Evolutionary conservation across 192 early-diverging fungal species (phyloP).

Genomic region (Thoreauomyces humboldtii): DNA sequence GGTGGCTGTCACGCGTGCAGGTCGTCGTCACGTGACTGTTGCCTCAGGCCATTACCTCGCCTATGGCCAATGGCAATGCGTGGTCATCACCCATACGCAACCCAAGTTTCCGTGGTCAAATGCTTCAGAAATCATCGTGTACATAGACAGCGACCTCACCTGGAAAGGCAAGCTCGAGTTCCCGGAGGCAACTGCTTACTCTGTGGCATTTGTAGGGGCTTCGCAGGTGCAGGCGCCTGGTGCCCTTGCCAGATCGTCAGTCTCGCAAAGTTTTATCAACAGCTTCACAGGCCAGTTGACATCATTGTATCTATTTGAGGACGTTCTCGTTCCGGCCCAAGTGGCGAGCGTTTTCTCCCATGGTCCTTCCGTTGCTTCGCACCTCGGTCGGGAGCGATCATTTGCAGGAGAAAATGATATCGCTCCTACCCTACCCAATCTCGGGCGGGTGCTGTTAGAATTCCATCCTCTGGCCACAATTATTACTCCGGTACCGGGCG

Average conservation of each 20-base stretch:
- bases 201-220: constrained; percentile 22
- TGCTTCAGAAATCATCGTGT: constrained; percentile 21
- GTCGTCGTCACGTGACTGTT: not conserved
- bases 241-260: too few relatives aligned
- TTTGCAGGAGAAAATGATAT: not conserved
- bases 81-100: constrained; percentile 31
- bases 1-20: not conserved
- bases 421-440: not conserved
- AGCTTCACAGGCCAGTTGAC: constrained; percentile 39
- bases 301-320: constrained; percentile 40
- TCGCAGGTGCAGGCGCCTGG: not conserved
- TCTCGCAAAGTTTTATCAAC: too few relatives aligned
- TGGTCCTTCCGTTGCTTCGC: constrained; percentile 28
- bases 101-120: constrained; percentile 39
- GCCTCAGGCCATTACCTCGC: not conserved
- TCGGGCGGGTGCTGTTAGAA: not conserved
- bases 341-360: constrained; percentile 20
- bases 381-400: constrained; percentile 15
- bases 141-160: constrained; percentile 29
- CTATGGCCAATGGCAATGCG: constrained; percentile 35
- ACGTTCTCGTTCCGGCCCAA: constrained; percentile 15
- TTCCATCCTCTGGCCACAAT: constrained; percentile 3
- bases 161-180: constrained; percentile 35
- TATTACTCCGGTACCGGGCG: not conserved
- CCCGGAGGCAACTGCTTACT: constrained; percentile 29